These are phyloP conservation scores for Candida pseudoviswanathii DNA, from an alignment of 1,139 yeast genomes.

Conservation along the genomic window DNA sequence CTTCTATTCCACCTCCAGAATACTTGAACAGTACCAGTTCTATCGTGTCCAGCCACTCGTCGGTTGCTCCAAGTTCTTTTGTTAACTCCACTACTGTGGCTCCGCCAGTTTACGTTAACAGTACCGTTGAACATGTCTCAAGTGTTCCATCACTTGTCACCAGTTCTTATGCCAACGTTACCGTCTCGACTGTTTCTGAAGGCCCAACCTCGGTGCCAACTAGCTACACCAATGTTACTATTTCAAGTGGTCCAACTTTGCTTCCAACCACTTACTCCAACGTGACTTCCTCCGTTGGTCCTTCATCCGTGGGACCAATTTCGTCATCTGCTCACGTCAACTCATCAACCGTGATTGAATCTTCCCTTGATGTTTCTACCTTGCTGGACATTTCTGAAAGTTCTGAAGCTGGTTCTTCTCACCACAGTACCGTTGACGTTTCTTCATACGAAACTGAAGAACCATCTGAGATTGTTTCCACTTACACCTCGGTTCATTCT, in stretches of 20 bases:
- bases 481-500: not conserved
- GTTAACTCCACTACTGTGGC: not conserved
- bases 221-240: too few species aligned
- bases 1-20: not conserved
- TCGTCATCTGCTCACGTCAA: not conserved
- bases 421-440: not conserved
- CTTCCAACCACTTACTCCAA: not conserved
- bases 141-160: conserved; percentile 2
- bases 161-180: not conserved
- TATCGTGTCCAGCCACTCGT: not conserved
- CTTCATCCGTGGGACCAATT: not conserved
- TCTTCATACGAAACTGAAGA: not conserved
- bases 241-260: too few species aligned
- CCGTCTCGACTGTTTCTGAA: not conserved
- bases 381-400: not conserved
- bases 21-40: not conserved
- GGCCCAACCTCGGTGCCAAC: not conserved
- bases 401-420: not conserved
- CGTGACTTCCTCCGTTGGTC: not conserved
- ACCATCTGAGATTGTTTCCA: not conserved
- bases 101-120: not conserved
- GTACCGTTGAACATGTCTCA: not conserved
- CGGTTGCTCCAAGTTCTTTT: not conserved
- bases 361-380: not conserved
- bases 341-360: not conserved